phyloP scores from a whole-genome alignment of 1,284 basidiomycete species.

The Neolentinus lepideus region DNA sequence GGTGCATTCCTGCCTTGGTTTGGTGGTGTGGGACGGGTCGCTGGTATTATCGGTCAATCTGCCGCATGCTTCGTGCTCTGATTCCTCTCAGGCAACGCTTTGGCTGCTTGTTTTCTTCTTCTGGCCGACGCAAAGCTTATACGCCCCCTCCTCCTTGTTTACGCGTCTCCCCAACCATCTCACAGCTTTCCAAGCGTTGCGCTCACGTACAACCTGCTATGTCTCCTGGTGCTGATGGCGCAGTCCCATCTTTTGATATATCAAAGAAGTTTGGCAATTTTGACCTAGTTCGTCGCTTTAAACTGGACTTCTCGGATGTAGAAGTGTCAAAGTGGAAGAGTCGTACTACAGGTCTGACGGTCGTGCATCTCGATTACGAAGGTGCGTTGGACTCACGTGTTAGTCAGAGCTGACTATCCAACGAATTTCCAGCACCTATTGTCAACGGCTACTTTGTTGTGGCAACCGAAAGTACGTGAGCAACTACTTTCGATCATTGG shows the following conservation, averaged over 20 bases:
- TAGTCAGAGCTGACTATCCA: slow-evolving; percentile 6
- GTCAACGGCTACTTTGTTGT: slow-evolving; percentile 93
- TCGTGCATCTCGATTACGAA: slow-evolving; percentile 81
- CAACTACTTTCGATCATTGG: neutral
- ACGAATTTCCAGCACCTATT: slow-evolving; percentile 57
- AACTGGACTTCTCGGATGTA: slow-evolving; percentile 72
- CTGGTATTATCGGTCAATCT: slow-evolving; percentile 1
- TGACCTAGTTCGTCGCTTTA: slow-evolving; percentile 67
- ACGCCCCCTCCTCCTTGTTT: neutral
- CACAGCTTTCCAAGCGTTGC: neutral
- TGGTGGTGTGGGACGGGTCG: neutral
- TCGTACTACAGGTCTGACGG: slow-evolving; percentile 67
- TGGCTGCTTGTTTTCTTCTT: neutral
- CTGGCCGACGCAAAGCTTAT: neutral
- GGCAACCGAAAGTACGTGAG: slow-evolving; percentile 78
- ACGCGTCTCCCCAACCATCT: neutral
- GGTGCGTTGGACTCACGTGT: slow-evolving; percentile 35
- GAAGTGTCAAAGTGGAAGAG: slow-evolving; percentile 83
- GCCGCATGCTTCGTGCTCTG: neutral
- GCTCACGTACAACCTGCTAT: neutral
- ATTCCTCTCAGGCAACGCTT: neutral
- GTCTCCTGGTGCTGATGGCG: neutral
- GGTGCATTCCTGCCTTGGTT: neutral
- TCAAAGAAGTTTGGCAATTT: slow-evolving; percentile 61
- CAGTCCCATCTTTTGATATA: neutral